Conservation (phyloP, 768 basidiomycete species). For the Suillus tomentosus region DNA sequence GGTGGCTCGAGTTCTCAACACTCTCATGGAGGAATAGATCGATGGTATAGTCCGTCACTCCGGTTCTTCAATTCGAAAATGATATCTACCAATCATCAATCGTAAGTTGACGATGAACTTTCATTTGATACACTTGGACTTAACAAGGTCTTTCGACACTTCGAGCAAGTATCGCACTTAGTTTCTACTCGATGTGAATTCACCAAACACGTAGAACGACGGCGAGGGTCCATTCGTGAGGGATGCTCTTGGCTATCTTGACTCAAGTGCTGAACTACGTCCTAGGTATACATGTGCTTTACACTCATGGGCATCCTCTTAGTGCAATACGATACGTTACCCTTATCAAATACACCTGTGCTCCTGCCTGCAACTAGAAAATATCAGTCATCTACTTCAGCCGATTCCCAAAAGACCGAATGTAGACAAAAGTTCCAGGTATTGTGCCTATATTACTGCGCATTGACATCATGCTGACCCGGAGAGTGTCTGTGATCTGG, state of each 20-base stretch:
- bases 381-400: constrained; percentile 23
- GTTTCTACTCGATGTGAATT: constrained; percentile 4
- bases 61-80: neutral
- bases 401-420: constrained; percentile 19
- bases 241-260: neutral
- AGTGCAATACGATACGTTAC: constrained; percentile 19
- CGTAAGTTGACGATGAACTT: neutral
- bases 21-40: constrained; percentile 43
- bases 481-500: constrained; percentile 17
- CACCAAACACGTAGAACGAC: neutral
- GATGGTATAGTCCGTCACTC: neutral
- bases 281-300: constrained; percentile 21
- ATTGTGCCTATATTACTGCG: neutral
- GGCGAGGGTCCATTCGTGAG: constrained; percentile 21
- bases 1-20: constrained; percentile 62
- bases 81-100: neutral
- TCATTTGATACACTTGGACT: neutral
- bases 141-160: neutral
- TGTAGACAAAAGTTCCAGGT: constrained; percentile 21
- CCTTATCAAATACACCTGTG: no score
- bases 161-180: constrained; percentile 6
- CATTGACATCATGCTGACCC: neutral
- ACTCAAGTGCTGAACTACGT: neutral
- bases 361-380: neutral
- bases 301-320: constrained; percentile 18